A percentile compares a stretch with the other conserved stretches of the same genome.
Conservation (phyloP, 176 grass and related monocot species). For the Carex cristatella region DNA sequence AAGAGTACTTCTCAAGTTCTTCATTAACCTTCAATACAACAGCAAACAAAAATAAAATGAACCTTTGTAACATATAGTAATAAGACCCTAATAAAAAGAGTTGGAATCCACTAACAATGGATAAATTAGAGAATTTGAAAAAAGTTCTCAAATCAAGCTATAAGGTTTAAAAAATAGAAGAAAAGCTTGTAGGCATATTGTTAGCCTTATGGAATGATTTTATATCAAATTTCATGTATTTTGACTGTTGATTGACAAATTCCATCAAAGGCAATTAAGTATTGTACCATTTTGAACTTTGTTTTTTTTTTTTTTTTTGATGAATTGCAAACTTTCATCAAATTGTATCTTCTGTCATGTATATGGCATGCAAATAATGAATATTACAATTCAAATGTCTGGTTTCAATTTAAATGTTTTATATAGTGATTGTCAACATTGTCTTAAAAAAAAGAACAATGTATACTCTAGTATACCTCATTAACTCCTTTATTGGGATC, state of each 20-base stretch:
- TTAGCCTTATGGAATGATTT: neutral
- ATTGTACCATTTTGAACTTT: neutral
- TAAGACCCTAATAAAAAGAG: neutral
- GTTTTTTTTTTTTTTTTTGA: neutral
- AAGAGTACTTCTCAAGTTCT: conserved; percentile 76
- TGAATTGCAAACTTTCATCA: neutral
- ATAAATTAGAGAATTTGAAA: neutral
- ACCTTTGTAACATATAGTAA: neutral
- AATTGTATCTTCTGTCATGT: neutral
- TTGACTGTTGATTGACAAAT: neutral
- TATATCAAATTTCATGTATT: neutral
- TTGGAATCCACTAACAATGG: neutral
- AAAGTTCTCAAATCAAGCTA: neutral
- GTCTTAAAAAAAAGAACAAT: too few relatives aligned
- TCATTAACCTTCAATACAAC: conserved; percentile 62
- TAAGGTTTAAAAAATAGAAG: neutral
- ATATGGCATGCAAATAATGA: neutral
- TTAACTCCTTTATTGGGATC: conserved; percentile 59
- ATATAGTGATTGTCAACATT: neutral
- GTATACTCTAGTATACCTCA: conserved; percentile 36
- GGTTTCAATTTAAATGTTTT: neutral
- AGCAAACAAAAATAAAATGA: conserved; percentile 16
- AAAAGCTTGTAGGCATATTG: neutral
- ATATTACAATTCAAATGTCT: neutral
- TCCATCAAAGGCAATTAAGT: neutral